Conservation (phyloP, 352 stramenopile genomes). For the Phytophthora ohioensis region DNA sequence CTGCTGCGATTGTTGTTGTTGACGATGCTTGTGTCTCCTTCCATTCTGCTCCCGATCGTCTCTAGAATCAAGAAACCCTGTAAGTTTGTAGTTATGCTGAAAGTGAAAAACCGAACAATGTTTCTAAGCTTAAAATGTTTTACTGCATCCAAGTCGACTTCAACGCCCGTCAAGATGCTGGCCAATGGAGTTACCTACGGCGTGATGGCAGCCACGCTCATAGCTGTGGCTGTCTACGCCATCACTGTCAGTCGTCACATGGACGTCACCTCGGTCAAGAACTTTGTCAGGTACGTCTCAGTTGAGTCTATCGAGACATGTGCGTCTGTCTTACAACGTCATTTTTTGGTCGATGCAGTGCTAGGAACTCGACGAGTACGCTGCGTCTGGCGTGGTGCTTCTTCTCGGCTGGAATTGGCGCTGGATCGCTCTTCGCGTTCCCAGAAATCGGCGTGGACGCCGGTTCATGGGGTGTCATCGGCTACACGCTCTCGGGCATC, state of each 20-base stretch:
- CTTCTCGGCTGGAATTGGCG: conserved; percentile 81
- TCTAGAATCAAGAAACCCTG: conserved; percentile 22
- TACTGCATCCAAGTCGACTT: not conserved
- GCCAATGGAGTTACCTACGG: conserved; percentile 55
- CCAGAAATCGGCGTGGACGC: conserved; percentile 77
- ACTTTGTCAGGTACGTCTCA: conserved; percentile 66
- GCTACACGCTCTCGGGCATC: conserved; percentile 73
- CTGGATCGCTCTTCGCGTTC: conserved; percentile 80
- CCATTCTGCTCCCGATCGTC: not conserved
- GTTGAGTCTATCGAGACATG: not conserved
- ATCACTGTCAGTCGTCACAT: conserved; percentile 66
- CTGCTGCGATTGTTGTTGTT: conserved; percentile 52
- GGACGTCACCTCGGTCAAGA: conserved; percentile 62
- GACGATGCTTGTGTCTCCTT: conserved; percentile 38
- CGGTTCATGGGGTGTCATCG: conserved; percentile 81
- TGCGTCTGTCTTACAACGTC: not conserved
- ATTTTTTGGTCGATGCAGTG: conserved; percentile 33
- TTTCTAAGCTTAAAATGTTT: not conserved
- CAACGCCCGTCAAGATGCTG: conserved; percentile 46
- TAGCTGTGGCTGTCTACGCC: conserved; percentile 68
- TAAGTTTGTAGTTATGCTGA: not conserved
- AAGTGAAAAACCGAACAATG: not conserved
- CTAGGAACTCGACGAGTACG: conserved; percentile 70
- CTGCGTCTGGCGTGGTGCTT: conserved; percentile 78
- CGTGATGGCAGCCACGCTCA: conserved; percentile 69